Conservation (phyloP, 2,329 filamentous ascomycete species). For the Xylariaceae sp. region DNA sequence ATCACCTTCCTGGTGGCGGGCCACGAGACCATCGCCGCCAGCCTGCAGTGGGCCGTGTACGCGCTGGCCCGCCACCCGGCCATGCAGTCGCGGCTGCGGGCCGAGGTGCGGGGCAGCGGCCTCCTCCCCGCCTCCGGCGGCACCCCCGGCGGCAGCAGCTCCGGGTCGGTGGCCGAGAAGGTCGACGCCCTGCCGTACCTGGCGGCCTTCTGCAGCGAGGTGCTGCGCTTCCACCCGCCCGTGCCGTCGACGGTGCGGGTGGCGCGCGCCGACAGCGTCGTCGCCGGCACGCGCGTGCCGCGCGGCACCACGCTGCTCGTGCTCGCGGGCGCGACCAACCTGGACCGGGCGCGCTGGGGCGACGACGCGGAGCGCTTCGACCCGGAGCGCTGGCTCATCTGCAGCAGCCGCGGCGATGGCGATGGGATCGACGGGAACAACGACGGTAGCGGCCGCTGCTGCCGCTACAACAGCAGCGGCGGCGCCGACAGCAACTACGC, state of each 20-base stretch:
- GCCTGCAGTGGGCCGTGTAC: conserved; percentile 9
- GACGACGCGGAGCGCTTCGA: conserved; percentile 11
- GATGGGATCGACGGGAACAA: no score
- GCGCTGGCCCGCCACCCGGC: conserved; percentile 7
- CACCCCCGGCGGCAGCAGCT: conserved; percentile 6
- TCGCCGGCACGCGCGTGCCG: conserved; percentile 7
- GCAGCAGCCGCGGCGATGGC: no score
- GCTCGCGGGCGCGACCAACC: conserved; percentile 8
- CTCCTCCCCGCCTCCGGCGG: conserved; percentile 5
- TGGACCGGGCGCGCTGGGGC: conserved; percentile 9
- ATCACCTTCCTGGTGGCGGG: conserved; percentile 12
- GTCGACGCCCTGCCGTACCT: conserved; percentile 15
- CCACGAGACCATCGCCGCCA: conserved; percentile 11
- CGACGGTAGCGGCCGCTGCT: no score
- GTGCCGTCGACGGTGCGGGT: conserved; percentile 10
- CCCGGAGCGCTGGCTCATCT: conserved; percentile 8
- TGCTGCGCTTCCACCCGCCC: conserved; percentile 11
- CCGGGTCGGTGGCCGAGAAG: conserved; percentile 6
- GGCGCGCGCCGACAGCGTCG: conserved; percentile 8
- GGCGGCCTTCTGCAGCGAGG: conserved; percentile 10
- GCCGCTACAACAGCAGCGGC: no score
- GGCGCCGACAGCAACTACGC: no score
- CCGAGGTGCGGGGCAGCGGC: conserved; percentile 14
- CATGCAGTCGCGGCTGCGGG: conserved; percentile 11
- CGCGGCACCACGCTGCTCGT: conserved; percentile 9